Percentiles rank a stretch among this genome's conserved stretches.
Evolutionary conservation across 352 stramenopile species (phyloP).

Genomic region (Albugo candida): DNA sequence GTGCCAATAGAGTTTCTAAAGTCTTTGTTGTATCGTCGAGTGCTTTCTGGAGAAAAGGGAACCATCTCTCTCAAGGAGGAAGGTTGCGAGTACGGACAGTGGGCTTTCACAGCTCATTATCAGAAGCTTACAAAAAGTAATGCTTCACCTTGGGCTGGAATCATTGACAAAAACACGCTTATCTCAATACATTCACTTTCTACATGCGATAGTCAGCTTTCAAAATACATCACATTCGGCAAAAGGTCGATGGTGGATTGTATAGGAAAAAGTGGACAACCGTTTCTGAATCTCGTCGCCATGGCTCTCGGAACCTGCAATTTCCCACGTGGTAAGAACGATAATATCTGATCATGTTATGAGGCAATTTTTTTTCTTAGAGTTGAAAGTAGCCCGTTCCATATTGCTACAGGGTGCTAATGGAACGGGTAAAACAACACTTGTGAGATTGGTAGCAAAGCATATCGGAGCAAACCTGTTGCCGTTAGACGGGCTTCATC

Average conservation of each 20-base stretch:
- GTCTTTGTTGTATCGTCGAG: slow-evolving; percentile 1
- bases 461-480: slow-evolving; percentile 34
- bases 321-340: slow-evolving; percentile 2
- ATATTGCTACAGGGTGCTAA: slow-evolving; percentile 43
- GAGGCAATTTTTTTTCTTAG: neutral
- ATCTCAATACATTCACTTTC: slow-evolving; percentile 29
- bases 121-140: neutral
- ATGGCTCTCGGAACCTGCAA: slow-evolving; percentile 19
- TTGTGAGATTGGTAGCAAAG: slow-evolving; percentile 28
- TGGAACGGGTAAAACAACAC: slow-evolving; percentile 51
- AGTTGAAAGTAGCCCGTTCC: slow-evolving; percentile 16
- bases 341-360: neutral
- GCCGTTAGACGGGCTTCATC: slow-evolving; percentile 34
- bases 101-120: slow-evolving; percentile 31
- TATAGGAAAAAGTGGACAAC: neutral
- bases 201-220: slow-evolving; percentile 3
- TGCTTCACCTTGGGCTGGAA: slow-evolving; percentile 8
- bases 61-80: slow-evolving; percentile 20
- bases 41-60: slow-evolving; percentile 14
- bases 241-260: neutral
- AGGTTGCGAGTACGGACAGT: slow-evolving; percentile 35
- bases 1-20: neutral
- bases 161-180: slow-evolving; percentile 40
- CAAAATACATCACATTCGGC: neutral
- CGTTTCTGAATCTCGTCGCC: neutral